Evolutionary conservation across 2,329 filamentous ascomycete genomes (phyloP).

Genomic region (Chaetomium strumarium): DNA sequence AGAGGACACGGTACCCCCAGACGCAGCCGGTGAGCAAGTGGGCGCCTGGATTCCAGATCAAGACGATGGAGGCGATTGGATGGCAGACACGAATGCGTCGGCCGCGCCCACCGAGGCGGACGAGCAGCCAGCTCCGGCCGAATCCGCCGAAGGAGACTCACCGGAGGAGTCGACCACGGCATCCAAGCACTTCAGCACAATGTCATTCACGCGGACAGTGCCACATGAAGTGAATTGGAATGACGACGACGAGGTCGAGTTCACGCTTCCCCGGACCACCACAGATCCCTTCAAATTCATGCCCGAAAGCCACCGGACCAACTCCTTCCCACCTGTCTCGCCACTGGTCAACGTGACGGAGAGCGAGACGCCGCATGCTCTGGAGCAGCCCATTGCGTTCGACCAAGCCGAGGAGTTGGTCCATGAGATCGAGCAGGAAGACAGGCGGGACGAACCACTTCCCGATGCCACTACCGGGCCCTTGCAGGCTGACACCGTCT

Average conservation of each 20-base stretch:
- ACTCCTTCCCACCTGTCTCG: conserved; percentile 57
- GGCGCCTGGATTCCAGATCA: conserved; percentile 31
- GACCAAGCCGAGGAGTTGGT: conserved; percentile 51
- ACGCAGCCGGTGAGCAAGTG: conserved; percentile 1
- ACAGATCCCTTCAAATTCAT: conserved; percentile 57
- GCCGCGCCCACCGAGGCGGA: conserved; percentile 1
- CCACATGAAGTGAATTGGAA: conserved; percentile 56
- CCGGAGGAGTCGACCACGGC: conserved; percentile 25
- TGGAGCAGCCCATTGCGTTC: conserved; percentile 38
- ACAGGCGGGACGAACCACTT: conserved; percentile 36
- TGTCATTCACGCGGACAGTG: conserved; percentile 60
- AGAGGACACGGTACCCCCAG: neutral
- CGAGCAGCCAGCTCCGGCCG: neutral
- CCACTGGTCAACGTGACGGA: conserved; percentile 32
- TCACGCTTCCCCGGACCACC: conserved; percentile 45
- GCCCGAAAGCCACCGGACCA: conserved; percentile 51
- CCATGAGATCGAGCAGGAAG: conserved; percentile 45
- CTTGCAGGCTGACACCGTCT: conserved; percentile 14
- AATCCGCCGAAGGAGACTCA: conserved; percentile 8
- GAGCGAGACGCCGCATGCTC: conserved; percentile 18
- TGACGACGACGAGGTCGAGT: conserved; percentile 54
- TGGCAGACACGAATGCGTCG: conserved; percentile 16
- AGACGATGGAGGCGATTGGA: conserved; percentile 25
- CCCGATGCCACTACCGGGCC: conserved; percentile 12
- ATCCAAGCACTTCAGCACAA: conserved; percentile 53